Conservation (phyloP, 1,284 basidiomycete genomes). For the Irpex rosettiformis region DNA sequence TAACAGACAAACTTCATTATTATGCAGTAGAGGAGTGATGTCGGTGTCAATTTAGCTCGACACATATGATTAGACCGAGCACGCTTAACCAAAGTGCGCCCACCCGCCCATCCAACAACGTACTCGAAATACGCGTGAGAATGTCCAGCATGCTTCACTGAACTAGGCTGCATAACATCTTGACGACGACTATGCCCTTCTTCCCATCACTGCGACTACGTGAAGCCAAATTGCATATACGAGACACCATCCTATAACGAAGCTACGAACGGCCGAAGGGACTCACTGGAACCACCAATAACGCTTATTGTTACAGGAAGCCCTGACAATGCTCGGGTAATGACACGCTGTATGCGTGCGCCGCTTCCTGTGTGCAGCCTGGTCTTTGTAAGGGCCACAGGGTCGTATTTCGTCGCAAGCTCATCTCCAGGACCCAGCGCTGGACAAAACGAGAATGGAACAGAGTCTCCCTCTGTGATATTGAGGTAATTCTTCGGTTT, state of each 20-base stretch:
- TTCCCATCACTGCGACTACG: not conserved
- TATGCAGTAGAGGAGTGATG: not conserved
- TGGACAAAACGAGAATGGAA: slow-evolving; percentile 89
- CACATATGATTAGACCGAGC: not conserved
- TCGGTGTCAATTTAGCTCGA: not conserved
- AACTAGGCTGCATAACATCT: not conserved
- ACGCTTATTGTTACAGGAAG: slow-evolving; percentile 89
- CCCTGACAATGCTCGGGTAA: slow-evolving; percentile 83
- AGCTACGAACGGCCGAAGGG: not conserved
- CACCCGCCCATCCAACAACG: not conserved
- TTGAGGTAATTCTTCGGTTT: slow-evolving; percentile 72
- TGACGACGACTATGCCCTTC: not conserved
- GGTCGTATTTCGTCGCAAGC: slow-evolving; percentile 75
- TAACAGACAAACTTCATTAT: not conserved
- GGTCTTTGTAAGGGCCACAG: slow-evolving; percentile 73
- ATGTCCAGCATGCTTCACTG: not conserved
- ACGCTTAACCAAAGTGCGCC: no score
- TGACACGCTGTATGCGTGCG: slow-evolving; percentile 78
- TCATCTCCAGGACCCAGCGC: slow-evolving; percentile 80
- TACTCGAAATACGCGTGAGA: not conserved
- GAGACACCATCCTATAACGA: no score
- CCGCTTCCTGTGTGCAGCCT: slow-evolving; percentile 80
- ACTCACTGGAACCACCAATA: slow-evolving; percentile 83
- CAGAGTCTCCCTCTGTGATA: slow-evolving; percentile 42
- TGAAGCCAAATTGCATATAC: no score